Evolutionary conservation across 176 grass and related monocot genomes (phyloP).

Genomic region (Tillandsia fasciculata): DNA sequence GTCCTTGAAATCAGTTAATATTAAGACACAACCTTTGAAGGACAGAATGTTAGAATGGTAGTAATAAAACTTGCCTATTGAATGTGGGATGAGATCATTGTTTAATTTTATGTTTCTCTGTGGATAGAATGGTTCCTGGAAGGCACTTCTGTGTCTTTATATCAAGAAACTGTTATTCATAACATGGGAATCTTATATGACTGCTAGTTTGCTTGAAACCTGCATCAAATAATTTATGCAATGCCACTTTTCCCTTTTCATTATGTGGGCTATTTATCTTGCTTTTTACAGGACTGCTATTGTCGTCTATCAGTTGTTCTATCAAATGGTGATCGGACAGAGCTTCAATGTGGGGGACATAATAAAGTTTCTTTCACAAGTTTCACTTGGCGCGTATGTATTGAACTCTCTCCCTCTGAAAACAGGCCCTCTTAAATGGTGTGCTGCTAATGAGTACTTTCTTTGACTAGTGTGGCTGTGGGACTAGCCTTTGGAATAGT

Average conservation of each 20-base stretch:
- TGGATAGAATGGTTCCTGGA: too few species aligned
- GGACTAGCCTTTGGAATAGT: slow-evolving; percentile 83
- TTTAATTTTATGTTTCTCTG: too few species aligned
- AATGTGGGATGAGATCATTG: too few species aligned
- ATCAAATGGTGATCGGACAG: slow-evolving; percentile 68
- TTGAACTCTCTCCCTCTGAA: slow-evolving; percentile 5
- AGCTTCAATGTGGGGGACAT: slow-evolving; percentile 59
- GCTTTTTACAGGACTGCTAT: slow-evolving; percentile 82
- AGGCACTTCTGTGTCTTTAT: too few species aligned
- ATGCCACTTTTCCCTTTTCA: background rate
- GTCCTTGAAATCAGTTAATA: too few species aligned
- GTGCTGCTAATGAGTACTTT: slow-evolving; percentile 12
- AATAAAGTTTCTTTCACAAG: slow-evolving; percentile 86
- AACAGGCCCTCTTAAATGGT: background rate
- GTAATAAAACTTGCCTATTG: too few species aligned
- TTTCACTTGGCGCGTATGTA: slow-evolving; percentile 88
- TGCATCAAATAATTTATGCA: too few species aligned
- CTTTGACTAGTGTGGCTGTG: slow-evolving; percentile 57
- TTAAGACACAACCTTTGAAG: too few species aligned
- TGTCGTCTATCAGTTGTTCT: slow-evolving; percentile 94
- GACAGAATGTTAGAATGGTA: too few species aligned
- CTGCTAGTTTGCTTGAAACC: too few species aligned
- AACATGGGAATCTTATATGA: too few species aligned
- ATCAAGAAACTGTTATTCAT: too few species aligned
- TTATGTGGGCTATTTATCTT: slow-evolving; percentile 16